Percentiles rank a stretch among this genome's conserved stretches.
These are phyloP conservation scores for Allium fistulosum DNA, from an alignment of 106 monocot genomes.

Conservation along the genomic window DNA sequence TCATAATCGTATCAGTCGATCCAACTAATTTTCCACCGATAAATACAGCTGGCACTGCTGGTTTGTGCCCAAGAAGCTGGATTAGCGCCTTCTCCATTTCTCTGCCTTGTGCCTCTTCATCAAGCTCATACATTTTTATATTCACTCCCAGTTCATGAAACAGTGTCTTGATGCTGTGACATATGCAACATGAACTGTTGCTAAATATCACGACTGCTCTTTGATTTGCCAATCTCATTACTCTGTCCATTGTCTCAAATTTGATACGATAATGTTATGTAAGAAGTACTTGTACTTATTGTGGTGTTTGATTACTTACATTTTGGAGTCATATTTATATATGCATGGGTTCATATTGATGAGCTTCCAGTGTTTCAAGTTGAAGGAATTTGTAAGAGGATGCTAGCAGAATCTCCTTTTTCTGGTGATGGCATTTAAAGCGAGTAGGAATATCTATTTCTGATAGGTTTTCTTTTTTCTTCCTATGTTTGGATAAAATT, in stretches of 20 bases:
- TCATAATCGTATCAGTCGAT: constrained; percentile 45
- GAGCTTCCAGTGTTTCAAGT: too few species aligned
- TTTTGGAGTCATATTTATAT: too few species aligned
- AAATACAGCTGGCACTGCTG: constrained; percentile 47
- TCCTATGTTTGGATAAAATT: too few species aligned
- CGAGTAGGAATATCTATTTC: too few species aligned
- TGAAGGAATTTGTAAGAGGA: too few species aligned
- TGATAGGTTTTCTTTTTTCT: too few species aligned
- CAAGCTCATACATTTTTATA: constrained; percentile 33
- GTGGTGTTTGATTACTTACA: too few species aligned
- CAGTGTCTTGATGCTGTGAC: constrained; percentile 33
- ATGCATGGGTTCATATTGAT: too few species aligned
- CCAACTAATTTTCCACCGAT: constrained; percentile 59
- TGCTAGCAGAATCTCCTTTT: too few species aligned
- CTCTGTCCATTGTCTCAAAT: constrained; percentile 19
- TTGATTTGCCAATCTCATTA: constrained; percentile 23
- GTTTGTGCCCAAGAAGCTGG: constrained; percentile 23
- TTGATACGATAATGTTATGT: not conserved
- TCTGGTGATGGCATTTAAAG: too few species aligned
- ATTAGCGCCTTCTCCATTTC: constrained; percentile 49
- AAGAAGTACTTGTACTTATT: too few species aligned
- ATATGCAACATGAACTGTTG: constrained; percentile 47
- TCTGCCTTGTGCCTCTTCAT: constrained; percentile 39
- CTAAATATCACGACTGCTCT: constrained; percentile 46
- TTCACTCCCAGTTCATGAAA: constrained; percentile 50